Evolutionary conservation across 495 filamentous ascomycete genomes (phyloP), one percentile per base, ranked within the genome.

Genomic region (Neurospora sp.): DNA sequence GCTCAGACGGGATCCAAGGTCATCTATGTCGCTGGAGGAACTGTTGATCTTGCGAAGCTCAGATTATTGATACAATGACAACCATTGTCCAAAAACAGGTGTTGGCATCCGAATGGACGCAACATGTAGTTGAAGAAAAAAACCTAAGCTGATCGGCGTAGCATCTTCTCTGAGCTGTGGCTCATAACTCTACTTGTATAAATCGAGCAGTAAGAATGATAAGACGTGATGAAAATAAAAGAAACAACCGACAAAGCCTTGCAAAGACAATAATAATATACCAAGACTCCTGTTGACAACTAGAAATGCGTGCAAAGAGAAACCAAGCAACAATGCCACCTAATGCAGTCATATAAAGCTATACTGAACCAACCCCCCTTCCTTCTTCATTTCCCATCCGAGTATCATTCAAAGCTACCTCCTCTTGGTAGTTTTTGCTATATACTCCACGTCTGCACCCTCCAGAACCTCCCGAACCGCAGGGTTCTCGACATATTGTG

Each of bases 401-500:
- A 35, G 0, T 14, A 65, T 18, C 6, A 2, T 37, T 9, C 14
- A 3, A 1, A 12, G 45, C 53, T 35, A 65, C 53, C 53, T 65
- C 27, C 27, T 65, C 14, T 35, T 35, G 27, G 27, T 65, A 35
- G 53, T 65, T 3, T 35, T 65, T 14, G 31, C 74, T 14, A 80
- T 41, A 16, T 76, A 78, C 72, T 84, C 81, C 12, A 79, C 79
- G 14, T 77, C 77, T 9, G 82, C 81, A 27, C 75, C 73, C 35
- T 74, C 75, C 69, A 98, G 82, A 78, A 89, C 90, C 61, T 95
- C 88, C 77, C 91, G 89, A 1, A 98, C 90, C 7, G 91, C 88
- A 65, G 90, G 89, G 74, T 98, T 98, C 44, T 89, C 86, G 81
- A 92, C 84, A 80, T 91, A 97, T 81, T 98, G 95, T 44, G 86